Evolutionary conservation across 305 asterid genomes (phyloP), one percentile per base, ranked within the genome.

Genomic region (Fraxinus albicans): DNA sequence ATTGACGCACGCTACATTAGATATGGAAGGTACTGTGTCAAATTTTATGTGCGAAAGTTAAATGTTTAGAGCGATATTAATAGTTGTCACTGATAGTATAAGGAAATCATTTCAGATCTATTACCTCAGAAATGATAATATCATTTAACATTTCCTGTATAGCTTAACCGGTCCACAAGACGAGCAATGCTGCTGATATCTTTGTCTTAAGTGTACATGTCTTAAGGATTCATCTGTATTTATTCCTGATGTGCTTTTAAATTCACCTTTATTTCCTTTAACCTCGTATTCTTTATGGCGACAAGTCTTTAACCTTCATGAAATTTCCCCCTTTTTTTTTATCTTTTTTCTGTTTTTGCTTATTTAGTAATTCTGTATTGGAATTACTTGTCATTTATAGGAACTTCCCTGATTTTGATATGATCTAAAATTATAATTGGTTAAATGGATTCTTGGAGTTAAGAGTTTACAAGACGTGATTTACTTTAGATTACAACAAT

Each of bases 1-100:
- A 88, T 40, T 78, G 93, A 88, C 75, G 93, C 97, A 13, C 91
- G 92, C 98, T 94, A 95, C 97, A 79, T 63, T 50, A 77, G 23
- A 50, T 42, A 81, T 9, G 17, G 53, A 42, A 83, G 85, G 65
- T 82, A 33, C 63, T 2, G 53, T 29, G 79, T 89, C 76, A 88
- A 35, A 80, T 44, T 78, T 79, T 86, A 70, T 74, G 53, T 42
- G 44, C 6, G 50, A 23, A 47, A 40, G 47, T 40, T 40, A 40
- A 40, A 40, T 40, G 9, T 40, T 40, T 40, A 8, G 13, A 8
- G 13, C 47, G 47, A 40, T 40, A 40, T 13, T 8, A 40, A 40
- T 40, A 8, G 47, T 40, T 40, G 12, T 36, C 42, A 36, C 42
- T 36, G 42, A 7, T 6, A 36, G 42, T 36, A 36, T 23, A 73